These are phyloP conservation scores for Paramyrothecium sp. DNA, from an alignment of 2,329 filamentous ascomycete species.

Conservation along the genomic window DNA sequence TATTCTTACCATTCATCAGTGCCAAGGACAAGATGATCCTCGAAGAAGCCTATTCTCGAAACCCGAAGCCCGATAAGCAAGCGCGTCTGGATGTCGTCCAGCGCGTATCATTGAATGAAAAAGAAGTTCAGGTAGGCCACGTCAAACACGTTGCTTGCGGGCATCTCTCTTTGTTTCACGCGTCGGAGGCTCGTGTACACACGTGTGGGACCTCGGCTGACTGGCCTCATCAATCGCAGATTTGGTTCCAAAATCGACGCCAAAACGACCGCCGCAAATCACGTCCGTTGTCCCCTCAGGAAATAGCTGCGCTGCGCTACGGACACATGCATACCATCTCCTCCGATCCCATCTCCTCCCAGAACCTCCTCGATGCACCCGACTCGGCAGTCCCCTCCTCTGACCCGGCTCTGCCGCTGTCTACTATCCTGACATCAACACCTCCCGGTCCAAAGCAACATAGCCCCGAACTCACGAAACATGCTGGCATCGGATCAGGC, in stretches of 20 bases:
- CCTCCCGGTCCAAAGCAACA: conserved; percentile 14
- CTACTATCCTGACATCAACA: conserved; percentile 14
- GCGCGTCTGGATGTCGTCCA: conserved; percentile 81
- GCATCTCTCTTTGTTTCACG: too few relatives aligned
- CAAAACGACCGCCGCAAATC: conserved; percentile 92
- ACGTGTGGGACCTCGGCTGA: too few relatives aligned
- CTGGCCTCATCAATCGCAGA: conserved; percentile 51
- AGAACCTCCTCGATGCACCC: conserved; percentile 20
- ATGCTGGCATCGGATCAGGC: background rate
- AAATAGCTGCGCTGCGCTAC: conserved; percentile 63
- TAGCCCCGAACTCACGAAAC: conserved; percentile 1
- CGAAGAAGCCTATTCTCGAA: conserved; percentile 79
- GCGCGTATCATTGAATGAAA: conserved; percentile 86
- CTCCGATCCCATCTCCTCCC: conserved; percentile 38
- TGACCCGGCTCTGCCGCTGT: conserved; percentile 21
- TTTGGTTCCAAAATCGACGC: conserved; percentile 95
- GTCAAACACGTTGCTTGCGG: background rate
- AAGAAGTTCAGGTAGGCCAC: conserved; percentile 84
- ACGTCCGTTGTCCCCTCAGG: conserved; percentile 75
- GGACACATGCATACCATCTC: conserved; percentile 52
- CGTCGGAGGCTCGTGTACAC: too few relatives aligned
- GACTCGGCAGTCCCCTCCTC: conserved; percentile 23
- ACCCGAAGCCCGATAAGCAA: conserved; percentile 89
- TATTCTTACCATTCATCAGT: conserved; percentile 39
- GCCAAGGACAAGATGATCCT: conserved; percentile 86